Percentiles rank a stretch among this genome's conserved stretches.
phyloP scores from a whole-genome alignment of 495 filamentous ascomycete species.

The Chlorociboria aeruginascens region DNA sequence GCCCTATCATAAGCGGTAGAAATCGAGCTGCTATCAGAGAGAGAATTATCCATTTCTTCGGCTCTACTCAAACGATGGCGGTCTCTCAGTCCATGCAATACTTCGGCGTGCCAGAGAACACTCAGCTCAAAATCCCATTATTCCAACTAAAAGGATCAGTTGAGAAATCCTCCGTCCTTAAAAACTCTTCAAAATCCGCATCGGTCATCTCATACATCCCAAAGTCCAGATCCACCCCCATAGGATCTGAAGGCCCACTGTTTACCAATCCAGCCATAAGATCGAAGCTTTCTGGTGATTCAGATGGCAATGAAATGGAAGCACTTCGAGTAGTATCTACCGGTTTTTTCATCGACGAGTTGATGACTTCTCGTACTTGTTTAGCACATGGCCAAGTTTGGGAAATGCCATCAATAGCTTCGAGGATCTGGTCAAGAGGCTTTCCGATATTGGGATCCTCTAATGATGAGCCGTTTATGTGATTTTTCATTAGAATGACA shows the following conservation, averaged over 20 bases:
- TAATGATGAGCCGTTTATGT: conserved; percentile 17
- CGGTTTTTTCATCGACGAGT: neutral
- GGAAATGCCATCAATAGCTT: conserved; percentile 21
- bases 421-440: conserved; percentile 17
- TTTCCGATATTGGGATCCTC: conserved; percentile 15
- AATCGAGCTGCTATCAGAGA: too few species aligned
- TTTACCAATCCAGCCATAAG: conserved; percentile 6
- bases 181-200: neutral
- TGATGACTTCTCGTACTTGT: conserved; percentile 9
- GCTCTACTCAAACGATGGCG: too few species aligned
- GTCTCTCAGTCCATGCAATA: too few species aligned
- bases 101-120: too few species aligned
- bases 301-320: neutral
- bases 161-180: neutral
- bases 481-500: conserved; percentile 22
- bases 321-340: neutral
- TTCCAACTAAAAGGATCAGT: too few species aligned
- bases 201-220: conserved; percentile 2
- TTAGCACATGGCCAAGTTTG: conserved; percentile 21
- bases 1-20: too few species aligned
- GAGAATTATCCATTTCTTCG: too few species aligned
- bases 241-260: neutral
- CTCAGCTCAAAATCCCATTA: too few species aligned
- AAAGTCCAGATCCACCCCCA: neutral
- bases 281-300: conserved; percentile 10